phyloP scores from a whole-genome alignment of 257 asterid genomes.

The Lantana camara region DNA sequence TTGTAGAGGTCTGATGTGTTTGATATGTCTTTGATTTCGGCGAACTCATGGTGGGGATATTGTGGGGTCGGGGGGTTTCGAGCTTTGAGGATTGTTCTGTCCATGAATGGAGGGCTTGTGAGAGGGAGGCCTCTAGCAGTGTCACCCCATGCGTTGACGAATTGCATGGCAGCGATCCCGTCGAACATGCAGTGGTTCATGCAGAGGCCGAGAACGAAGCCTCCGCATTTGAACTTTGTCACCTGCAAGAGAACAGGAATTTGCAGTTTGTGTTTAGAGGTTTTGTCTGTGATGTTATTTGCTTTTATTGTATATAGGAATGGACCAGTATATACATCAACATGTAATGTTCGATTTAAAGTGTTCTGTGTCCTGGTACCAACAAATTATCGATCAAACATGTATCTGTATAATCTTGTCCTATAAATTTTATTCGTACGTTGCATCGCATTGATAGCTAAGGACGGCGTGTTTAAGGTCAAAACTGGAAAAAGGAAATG shows the following conservation, averaged over 20 bases:
- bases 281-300: too few relatives aligned
- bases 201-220: constrained; percentile 82
- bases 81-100: constrained; percentile 66
- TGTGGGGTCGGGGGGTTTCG: constrained; percentile 66
- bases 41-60: constrained; percentile 77
- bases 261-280: too few relatives aligned
- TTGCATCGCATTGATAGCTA: too few relatives aligned
- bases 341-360: too few relatives aligned
- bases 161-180: constrained; percentile 91
- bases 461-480: too few relatives aligned
- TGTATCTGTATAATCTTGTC: too few relatives aligned
- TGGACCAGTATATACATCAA: too few relatives aligned
- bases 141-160: constrained; percentile 85
- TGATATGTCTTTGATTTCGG: constrained; percentile 68
- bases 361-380: too few relatives aligned
- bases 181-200: constrained; percentile 94
- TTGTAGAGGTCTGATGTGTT: constrained; percentile 56
- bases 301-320: too few relatives aligned
- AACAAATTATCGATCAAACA: too few relatives aligned
- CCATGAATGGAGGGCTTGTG: constrained; percentile 69
- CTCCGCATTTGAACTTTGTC: constrained; percentile 91
- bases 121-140: constrained; percentile 61
- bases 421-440: too few relatives aligned
- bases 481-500: too few relatives aligned
- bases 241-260: constrained; percentile 49